These are phyloP conservation scores for Trichomonascaceae sp. DNA, from an alignment of 1,139 yeast genomes.

Conservation along the genomic window DNA sequence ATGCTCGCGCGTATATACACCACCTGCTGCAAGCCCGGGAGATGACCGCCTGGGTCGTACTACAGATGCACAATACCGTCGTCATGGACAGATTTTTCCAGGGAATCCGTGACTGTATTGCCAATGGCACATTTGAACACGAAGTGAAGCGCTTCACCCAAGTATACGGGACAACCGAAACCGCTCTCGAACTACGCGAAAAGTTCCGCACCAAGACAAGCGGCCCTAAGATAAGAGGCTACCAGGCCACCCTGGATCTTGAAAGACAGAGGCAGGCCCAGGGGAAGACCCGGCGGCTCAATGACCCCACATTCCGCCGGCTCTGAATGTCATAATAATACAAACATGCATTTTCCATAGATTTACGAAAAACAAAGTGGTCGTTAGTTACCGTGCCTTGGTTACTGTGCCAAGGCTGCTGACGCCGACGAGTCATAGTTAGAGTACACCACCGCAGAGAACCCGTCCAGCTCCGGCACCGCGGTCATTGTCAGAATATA, in stretches of 20 bases:
- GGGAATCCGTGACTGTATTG: slow-evolving; percentile 22
- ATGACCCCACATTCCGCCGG: slow-evolving; percentile 9
- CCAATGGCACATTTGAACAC: slow-evolving; percentile 19
- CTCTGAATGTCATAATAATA: too few relatives aligned
- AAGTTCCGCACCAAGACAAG: slow-evolving; percentile 7
- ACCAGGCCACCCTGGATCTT: slow-evolving; percentile 10
- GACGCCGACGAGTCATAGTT: slow-evolving; percentile 40
- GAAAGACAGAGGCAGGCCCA: slow-evolving; percentile 8
- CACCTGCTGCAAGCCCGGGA: slow-evolving; percentile 30
- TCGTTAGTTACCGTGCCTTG: too few relatives aligned
- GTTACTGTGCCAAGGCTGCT: too few relatives aligned
- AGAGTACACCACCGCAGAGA: slow-evolving; percentile 83
- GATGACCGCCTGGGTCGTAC: slow-evolving; percentile 31
- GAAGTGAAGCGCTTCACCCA: slow-evolving; percentile 15
- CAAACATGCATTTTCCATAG: too few relatives aligned
- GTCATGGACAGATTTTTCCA: slow-evolving; percentile 20
- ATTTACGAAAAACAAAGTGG: too few relatives aligned
- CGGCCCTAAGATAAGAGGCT: slow-evolving; percentile 15
- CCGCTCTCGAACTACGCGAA: slow-evolving; percentile 10
- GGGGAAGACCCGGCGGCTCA: slow-evolving; percentile 9
- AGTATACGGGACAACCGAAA: slow-evolving; percentile 16
- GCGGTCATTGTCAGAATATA: slow-evolving; percentile 34
- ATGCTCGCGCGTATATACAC: slow-evolving; percentile 29
- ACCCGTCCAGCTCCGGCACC: slow-evolving; percentile 62
- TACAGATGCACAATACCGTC: slow-evolving; percentile 28